phyloP scores from a whole-genome alignment of 371 early-diverging fungal genomes.

The Mortierella sp. region DNA sequence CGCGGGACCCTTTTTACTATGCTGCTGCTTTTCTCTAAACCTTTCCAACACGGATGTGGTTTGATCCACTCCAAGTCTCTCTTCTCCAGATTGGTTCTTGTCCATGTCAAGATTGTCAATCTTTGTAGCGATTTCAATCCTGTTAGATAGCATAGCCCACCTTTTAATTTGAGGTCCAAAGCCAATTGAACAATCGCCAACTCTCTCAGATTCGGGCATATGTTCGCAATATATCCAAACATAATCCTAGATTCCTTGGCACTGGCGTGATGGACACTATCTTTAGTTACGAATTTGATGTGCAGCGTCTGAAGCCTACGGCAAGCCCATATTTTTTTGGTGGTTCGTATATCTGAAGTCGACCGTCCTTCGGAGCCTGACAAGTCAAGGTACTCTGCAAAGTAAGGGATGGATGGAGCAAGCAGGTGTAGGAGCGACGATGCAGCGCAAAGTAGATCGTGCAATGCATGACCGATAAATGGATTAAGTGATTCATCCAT shows the following conservation, averaged over 20 bases:
- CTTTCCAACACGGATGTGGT: background rate
- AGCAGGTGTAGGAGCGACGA: conserved; percentile 15
- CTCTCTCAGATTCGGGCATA: conserved; percentile 21
- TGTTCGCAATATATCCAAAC: conserved; percentile 30
- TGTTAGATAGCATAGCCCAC: conserved; percentile 18
- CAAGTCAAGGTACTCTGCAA: conserved; percentile 20
- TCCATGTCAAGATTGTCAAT: conserved; percentile 13
- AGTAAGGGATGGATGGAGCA: conserved; percentile 9
- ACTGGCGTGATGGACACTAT: conserved; percentile 1
- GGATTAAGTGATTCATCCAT: background rate
- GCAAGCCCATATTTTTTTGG: conserved; percentile 20
- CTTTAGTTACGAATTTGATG: background rate
- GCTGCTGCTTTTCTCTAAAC: background rate
- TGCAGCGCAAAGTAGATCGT: conserved; percentile 18
- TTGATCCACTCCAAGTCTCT: conserved; percentile 30
- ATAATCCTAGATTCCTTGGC: conserved; percentile 17
- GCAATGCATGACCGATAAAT: conserved; percentile 2
- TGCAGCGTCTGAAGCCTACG: conserved; percentile 15
- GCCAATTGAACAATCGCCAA: background rate
- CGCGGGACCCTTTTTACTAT: background rate
- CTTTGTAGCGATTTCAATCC: conserved; percentile 6
- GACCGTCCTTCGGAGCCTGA: background rate
- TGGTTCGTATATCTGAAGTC: background rate
- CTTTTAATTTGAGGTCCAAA: conserved; percentile 13
- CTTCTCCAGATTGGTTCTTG: background rate